A percentile compares a stretch with the other conserved stretches of the same genome.
These are phyloP conservation scores for Ramularia endophylla DNA, from an alignment of 2,329 filamentous ascomycete genomes.

Conservation along the genomic window DNA sequence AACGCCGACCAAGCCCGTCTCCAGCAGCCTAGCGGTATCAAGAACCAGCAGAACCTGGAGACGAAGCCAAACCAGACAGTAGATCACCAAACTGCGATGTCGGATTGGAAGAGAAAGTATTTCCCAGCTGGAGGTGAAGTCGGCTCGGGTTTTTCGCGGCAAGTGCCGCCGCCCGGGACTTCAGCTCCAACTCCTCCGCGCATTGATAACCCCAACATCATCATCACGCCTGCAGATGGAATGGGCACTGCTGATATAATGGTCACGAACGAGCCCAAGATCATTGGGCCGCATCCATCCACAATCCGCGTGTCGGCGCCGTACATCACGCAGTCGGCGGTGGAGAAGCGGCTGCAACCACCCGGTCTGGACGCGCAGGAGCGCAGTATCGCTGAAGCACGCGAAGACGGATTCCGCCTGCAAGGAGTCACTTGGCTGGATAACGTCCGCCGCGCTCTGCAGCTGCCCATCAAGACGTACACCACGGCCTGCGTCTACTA, in stretches of 20 bases:
- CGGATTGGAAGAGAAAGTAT: too few species aligned
- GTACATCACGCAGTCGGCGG: conserved; percentile 75
- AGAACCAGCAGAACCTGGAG: not conserved
- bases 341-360: conserved; percentile 60
- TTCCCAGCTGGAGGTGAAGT: not conserved
- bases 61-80: too few species aligned
- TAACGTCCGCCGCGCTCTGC: conserved; percentile 69
- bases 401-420: conserved; percentile 73
- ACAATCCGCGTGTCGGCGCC: conserved; percentile 62
- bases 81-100: too few species aligned
- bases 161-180: conserved; percentile 1
- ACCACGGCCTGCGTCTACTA: conserved; percentile 89
- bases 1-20: not conserved
- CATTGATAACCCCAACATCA: not conserved
- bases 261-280: conserved; percentile 26
- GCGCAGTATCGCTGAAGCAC: conserved; percentile 41
- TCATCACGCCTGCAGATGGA: not conserved
- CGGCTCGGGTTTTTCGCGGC: not conserved
- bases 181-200: not conserved
- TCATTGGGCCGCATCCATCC: conserved; percentile 52
- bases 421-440: conserved; percentile 89
- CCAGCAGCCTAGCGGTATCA: too few species aligned
- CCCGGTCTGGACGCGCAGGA: conserved; percentile 64
- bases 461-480: conserved; percentile 86
- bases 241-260: conserved; percentile 30